phyloP scores from a whole-genome alignment of 2,329 filamentous ascomycete species.

The Bipolaris bicolor region DNA sequence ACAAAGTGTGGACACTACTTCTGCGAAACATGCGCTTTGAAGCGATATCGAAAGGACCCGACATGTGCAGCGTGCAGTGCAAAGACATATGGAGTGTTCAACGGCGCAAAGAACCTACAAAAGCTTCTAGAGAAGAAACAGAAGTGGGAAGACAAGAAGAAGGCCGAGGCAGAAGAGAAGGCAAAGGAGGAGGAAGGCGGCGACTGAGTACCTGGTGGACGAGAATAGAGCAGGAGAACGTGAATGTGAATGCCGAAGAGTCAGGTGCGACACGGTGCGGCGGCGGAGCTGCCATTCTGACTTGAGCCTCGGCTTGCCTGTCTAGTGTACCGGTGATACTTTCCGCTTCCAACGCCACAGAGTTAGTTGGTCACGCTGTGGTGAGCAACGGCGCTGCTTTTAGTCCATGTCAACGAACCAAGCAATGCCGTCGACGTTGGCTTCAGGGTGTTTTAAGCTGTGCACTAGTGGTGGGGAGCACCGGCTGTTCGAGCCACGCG shows the following conservation, averaged over 20 bases:
- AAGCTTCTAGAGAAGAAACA: slow-evolving; percentile 78
- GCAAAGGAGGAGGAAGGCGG: slow-evolving; percentile 32
- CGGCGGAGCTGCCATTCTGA: background rate
- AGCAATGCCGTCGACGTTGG: background rate
- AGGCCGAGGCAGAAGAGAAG: slow-evolving; percentile 60
- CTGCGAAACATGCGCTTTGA: slow-evolving; percentile 86
- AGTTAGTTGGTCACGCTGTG: background rate
- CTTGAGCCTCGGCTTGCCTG: background rate
- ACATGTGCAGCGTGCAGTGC: slow-evolving; percentile 84
- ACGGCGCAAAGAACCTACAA: slow-evolving; percentile 80
- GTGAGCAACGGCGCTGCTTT: background rate
- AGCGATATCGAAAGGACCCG: slow-evolving; percentile 84
- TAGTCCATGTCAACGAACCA: background rate
- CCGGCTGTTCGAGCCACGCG: background rate
- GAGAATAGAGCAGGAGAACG: background rate
- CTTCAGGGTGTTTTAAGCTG: background rate
- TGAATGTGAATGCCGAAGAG: background rate
- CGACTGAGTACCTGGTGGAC: slow-evolving; percentile 17
- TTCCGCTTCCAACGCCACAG: background rate
- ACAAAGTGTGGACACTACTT: slow-evolving; percentile 97
- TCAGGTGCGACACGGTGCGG: background rate
- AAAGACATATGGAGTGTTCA: slow-evolving; percentile 89
- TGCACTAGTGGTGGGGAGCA: background rate
- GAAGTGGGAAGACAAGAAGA: slow-evolving; percentile 64
- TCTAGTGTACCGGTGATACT: background rate